These are phyloP conservation scores for Lepidium aucheri DNA, from an alignment of 345 rosid genomes.

Conservation along the genomic window DNA sequence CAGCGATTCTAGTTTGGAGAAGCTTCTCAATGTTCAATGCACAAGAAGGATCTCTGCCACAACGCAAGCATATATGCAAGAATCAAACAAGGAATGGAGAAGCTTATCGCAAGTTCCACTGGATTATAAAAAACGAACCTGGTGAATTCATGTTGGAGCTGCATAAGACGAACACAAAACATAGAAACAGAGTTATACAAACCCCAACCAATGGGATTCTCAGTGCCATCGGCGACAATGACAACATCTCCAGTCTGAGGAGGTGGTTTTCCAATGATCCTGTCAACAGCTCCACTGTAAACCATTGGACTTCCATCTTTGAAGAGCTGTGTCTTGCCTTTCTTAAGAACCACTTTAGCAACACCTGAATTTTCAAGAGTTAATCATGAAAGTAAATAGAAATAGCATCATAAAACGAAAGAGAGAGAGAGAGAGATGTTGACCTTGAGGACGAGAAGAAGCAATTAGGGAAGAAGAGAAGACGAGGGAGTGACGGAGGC, in stretches of 20 bases:
- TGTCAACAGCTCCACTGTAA: conserved; percentile 82
- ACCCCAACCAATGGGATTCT: conserved; percentile 83
- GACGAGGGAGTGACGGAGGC: conserved; percentile 27
- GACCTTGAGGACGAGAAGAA: conserved; percentile 46
- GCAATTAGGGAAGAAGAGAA: conserved; percentile 39
- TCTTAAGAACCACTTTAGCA: conserved; percentile 83
- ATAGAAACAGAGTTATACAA: conserved; percentile 75
- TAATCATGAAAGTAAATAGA: not conserved
- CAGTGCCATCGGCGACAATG: conserved; percentile 74
- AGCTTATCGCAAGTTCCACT: not conserved
- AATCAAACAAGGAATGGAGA: not conserved
- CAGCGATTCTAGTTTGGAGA: conserved; percentile 58
- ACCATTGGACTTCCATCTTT: conserved; percentile 92
- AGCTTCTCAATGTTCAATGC: conserved; percentile 71
- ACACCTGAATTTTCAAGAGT: conserved; percentile 31
- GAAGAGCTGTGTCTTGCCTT: conserved; percentile 84
- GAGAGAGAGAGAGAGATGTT: conserved; percentile 22
- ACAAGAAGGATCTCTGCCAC: conserved; percentile 66
- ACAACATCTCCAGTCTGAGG: conserved; percentile 84
- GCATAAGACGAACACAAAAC: conserved; percentile 92
- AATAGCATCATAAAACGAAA: not conserved
- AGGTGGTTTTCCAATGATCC: conserved; percentile 77
- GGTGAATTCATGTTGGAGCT: conserved; percentile 75
- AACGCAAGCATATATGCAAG: not conserved
- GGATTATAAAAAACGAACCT: conserved; percentile 23